A percentile compares a stretch with the other conserved stretches of the same genome.
phyloP scores from a whole-genome alignment of 495 filamentous ascomycete genomes.

The Penicillium goetzii region DNA sequence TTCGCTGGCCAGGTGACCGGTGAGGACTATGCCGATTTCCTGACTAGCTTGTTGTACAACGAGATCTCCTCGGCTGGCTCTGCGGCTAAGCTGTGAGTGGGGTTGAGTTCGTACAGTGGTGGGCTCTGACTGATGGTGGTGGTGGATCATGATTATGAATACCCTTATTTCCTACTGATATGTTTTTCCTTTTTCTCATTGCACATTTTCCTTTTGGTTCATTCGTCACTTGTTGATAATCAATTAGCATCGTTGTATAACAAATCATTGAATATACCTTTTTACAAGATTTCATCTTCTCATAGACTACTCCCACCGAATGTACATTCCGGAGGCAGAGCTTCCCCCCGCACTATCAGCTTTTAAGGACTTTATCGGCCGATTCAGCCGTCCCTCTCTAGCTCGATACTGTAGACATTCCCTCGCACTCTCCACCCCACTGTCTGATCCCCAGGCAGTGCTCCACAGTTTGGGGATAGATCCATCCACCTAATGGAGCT shows the following conservation, averaged over 20 bases:
- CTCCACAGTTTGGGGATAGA: too few species aligned
- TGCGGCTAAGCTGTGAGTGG: conserved; percentile 76
- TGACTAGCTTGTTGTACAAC: conserved; percentile 93
- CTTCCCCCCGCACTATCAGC: too few species aligned
- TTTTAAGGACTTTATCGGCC: too few species aligned
- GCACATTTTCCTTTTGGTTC: background rate
- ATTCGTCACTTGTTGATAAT: conserved; percentile 11
- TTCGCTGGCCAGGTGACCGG: conserved; percentile 92
- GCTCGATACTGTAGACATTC: too few species aligned
- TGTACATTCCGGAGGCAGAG: too few species aligned
- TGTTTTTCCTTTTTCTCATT: background rate
- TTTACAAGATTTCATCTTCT: background rate
- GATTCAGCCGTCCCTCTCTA: too few species aligned
- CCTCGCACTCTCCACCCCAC: too few species aligned
- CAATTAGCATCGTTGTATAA: conserved; percentile 30
- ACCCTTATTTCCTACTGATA: conserved; percentile 27
- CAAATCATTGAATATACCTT: conserved; percentile 17
- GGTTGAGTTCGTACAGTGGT: background rate
- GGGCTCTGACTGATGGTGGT: background rate
- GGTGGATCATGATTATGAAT: conserved; percentile 38
- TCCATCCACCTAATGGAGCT: too few species aligned
- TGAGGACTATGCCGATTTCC: conserved; percentile 96
- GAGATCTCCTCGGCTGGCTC: conserved; percentile 89
- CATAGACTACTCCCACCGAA: too few species aligned
- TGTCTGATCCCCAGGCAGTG: too few species aligned